These are phyloP conservation scores for Bryoerythrophyllum caledonicum DNA, from an alignment of 225 moss, liverwort and hornwort species.

Conservation along the genomic window DNA sequence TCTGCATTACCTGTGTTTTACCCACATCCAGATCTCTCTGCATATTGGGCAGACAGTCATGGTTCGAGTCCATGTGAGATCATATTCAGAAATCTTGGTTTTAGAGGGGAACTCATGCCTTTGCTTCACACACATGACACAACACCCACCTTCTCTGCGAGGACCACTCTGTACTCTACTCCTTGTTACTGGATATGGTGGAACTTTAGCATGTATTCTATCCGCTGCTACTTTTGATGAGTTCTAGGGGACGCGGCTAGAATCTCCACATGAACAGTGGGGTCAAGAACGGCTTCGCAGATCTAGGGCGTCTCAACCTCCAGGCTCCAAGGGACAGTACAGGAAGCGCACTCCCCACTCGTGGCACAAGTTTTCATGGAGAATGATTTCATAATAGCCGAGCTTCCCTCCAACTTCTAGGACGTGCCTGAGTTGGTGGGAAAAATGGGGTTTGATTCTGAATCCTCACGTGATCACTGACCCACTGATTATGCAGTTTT, in stretches of 20 bases:
- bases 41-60: slow-evolving; percentile 56
- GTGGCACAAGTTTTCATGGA: no score
- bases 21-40: slow-evolving; percentile 47
- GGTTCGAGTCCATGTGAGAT: slow-evolving; percentile 68
- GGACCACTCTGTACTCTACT: neutral
- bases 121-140: neutral
- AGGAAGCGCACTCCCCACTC: neutral
- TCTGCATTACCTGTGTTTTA: neutral
- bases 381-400: no score
- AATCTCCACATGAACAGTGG: slow-evolving; percentile 7
- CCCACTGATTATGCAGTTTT: neutral
- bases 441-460: neutral
- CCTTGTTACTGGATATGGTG: neutral
- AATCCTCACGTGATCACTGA: slow-evolving; percentile 2
- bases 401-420: neutral
- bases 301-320: neutral
- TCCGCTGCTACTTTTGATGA: neutral
- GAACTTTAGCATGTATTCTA: neutral
- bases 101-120: no score
- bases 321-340: no score
- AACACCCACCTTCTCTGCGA: no score
- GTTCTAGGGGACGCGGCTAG: neutral
- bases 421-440: neutral
- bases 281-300: slow-evolving; percentile 18
- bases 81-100: neutral